These are phyloP conservation scores for Rhodotorula sp. DNA, from an alignment of 1,284 basidiomycete genomes.

Conservation along the genomic window DNA sequence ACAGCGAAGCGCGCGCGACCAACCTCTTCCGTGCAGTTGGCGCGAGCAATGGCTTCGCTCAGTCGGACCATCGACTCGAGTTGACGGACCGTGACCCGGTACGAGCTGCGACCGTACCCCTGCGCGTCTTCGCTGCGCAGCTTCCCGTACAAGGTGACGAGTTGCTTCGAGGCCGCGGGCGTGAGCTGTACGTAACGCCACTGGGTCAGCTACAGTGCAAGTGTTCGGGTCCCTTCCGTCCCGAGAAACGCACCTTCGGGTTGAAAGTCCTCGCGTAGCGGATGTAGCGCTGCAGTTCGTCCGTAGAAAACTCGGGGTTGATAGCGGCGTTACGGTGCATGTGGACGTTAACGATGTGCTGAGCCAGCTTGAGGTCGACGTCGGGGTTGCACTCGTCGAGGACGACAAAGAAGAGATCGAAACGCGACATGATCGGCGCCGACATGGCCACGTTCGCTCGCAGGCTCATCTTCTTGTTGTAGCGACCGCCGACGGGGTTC, in stretches of 20 bases:
- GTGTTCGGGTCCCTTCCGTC: background rate
- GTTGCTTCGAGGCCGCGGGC: conserved; percentile 82
- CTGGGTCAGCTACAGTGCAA: conserved; percentile 5
- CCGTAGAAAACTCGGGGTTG: conserved; percentile 93
- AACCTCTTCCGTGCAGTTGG: conserved; percentile 88
- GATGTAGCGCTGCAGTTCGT: conserved; percentile 94
- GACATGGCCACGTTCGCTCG: conserved; percentile 98
- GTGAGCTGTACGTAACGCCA: conserved; percentile 64
- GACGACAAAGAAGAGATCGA: conserved; percentile 98
- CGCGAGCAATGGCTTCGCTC: conserved; percentile 93
- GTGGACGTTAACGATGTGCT: conserved; percentile 97
- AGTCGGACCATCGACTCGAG: conserved; percentile 96
- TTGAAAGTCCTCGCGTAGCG: conserved; percentile 94
- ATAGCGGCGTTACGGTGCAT: conserved; percentile 93
- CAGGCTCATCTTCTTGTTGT: conserved; percentile 91
- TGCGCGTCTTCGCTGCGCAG: conserved; percentile 88
- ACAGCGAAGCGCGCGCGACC: conserved; percentile 36
- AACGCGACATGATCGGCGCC: conserved; percentile 98
- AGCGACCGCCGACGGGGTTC: conserved; percentile 93
- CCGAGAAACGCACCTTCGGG: conserved; percentile 68
- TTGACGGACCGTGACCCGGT: conserved; percentile 93
- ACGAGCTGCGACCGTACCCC: conserved; percentile 85
- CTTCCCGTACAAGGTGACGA: conserved; percentile 94
- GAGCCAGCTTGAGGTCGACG: conserved; percentile 89
- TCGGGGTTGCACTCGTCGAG: conserved; percentile 95